phyloP scores from a whole-genome alignment of 768 basidiomycete species.

The Leucocoprinus leucothites region DNA sequence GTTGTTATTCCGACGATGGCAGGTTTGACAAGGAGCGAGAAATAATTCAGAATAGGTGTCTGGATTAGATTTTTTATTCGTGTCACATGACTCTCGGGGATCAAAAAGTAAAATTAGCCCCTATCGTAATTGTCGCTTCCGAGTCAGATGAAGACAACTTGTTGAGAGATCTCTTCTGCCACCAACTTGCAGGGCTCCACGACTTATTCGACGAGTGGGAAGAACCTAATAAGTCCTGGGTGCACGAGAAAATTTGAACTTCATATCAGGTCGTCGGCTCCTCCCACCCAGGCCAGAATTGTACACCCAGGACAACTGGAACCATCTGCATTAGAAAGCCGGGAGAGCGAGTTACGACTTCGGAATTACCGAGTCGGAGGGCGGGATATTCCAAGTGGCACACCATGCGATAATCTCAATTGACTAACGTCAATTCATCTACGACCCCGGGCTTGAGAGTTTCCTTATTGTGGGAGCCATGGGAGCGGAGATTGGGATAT shows the following conservation, averaged over 20 bases:
- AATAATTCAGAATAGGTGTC: neutral
- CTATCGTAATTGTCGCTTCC: too few relatives aligned
- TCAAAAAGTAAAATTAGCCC: neutral
- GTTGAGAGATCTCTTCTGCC: too few relatives aligned
- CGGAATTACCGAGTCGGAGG: conserved; percentile 10
- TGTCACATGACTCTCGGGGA: neutral
- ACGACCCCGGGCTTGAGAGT: neutral
- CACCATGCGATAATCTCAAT: neutral
- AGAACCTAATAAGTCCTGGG: too few relatives aligned
- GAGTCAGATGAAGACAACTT: too few relatives aligned
- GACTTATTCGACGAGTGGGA: too few relatives aligned
- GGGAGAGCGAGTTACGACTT: too few relatives aligned
- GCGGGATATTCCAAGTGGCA: neutral
- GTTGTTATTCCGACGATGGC: neutral
- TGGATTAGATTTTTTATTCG: neutral
- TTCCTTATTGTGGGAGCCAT: neutral
- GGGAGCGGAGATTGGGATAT: neutral
- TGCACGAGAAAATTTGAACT: too few relatives aligned
- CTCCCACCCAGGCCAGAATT: neutral
- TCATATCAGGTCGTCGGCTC: too few relatives aligned
- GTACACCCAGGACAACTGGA: too few relatives aligned
- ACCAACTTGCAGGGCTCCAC: too few relatives aligned
- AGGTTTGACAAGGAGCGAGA: neutral
- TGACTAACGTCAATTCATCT: neutral
- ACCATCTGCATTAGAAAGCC: too few relatives aligned